Evolutionary conservation across 352 stramenopile species (phyloP), one percentile per base, ranked within the genome.

Genomic region (Phytophthora pistaciae): DNA sequence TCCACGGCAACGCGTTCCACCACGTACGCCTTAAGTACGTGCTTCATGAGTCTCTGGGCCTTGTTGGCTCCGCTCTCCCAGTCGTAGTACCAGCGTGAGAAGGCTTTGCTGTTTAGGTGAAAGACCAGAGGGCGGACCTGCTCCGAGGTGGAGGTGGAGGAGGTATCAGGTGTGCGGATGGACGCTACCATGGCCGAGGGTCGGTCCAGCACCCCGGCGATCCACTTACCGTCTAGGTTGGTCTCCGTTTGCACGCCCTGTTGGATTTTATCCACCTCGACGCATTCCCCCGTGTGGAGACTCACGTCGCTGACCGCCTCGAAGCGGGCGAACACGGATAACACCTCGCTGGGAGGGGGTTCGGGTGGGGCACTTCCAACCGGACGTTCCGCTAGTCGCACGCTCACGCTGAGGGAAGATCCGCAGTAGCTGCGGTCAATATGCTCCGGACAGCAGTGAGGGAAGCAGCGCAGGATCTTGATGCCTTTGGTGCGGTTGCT

Each of bases 371-470:
- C 36, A 60, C 23, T 60, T 44, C 42, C 58, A 31, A 23, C 3
- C 27, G 66, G 29, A 48, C 52, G 44, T 46, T 66, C 52, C 21
- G 44, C 67, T 23, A 82, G 54, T 56, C 59, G 61, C 33, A 93
- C 75, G 20, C 67, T 66, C 16, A 91, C 72, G 33, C 87, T 83
- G 23, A 93, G 58, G 11, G 83, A 84, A 8, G 86, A 72, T 33
- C 86, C 86, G 56, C 86, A 92, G 56, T 93, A 93, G 68, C 86
- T 93, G 42, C 86, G 78, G 52, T 90, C 78, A 31, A 93, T 86
- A 60, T 94, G 86, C 44, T 86, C 72, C 0, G 84, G 84, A 50
- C 86, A 94, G 66, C 84, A 94, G 72, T 94, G 86, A 25, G 84
- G 84, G 57, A 94, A 94, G 68, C 76, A 83, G 18, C 84, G 79